phyloP scores from a whole-genome alignment of 202 grass and related monocot genomes.

The Saccharum hybrid region DNA sequence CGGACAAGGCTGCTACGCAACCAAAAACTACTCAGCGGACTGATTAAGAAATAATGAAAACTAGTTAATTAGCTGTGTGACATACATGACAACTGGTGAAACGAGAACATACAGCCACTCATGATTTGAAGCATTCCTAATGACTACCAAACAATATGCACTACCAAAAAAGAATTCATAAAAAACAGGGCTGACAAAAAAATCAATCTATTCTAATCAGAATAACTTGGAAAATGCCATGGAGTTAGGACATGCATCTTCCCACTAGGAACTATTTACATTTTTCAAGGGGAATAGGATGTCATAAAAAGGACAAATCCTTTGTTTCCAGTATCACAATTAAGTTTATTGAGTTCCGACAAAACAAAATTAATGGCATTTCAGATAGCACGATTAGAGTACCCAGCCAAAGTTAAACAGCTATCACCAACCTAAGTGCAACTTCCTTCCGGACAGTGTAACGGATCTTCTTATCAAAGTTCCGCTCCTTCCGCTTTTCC shows the following conservation, averaged over 20 bases:
- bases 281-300: background rate
- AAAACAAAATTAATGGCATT: slow-evolving; percentile 27
- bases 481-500: slow-evolving; percentile 96
- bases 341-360: background rate
- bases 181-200: background rate
- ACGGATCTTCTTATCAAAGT: slow-evolving; percentile 98
- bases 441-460: slow-evolving; percentile 95
- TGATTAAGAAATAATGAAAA: background rate
- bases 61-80: background rate
- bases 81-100: background rate
- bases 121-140: background rate
- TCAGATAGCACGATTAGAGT: slow-evolving; percentile 9
- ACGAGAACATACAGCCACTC: background rate
- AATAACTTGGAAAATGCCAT: slow-evolving; percentile 5
- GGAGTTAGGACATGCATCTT: background rate
- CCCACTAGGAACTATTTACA: background rate
- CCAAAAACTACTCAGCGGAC: background rate
- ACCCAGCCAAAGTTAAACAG: background rate
- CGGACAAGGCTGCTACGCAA: background rate
- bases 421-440: slow-evolving; percentile 75
- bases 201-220: background rate
- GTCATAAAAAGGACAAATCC: background rate
- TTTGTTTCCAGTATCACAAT: background rate
- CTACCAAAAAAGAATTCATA: background rate
- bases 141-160: background rate